Evolutionary conservation across 2,329 filamentous ascomycete species (phyloP), one percentile per base, ranked within the genome.

Genomic region (Aspergillus intermedius): DNA sequence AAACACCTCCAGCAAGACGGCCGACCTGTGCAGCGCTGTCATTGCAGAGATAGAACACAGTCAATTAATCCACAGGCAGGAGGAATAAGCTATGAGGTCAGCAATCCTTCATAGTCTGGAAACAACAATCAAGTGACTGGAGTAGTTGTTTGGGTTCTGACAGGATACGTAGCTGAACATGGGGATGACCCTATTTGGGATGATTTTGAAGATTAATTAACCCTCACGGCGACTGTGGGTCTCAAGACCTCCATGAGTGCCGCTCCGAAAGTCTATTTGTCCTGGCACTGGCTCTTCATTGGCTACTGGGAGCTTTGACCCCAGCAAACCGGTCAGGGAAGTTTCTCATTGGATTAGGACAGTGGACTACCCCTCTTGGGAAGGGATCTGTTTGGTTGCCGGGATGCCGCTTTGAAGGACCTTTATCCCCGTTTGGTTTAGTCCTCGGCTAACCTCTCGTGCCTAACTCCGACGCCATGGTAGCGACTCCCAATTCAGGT

Each of bases 341-440:
- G 21, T 4, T 25, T 40, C 5, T 41, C n/a, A 56, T 54, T 54
- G 54, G 54, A 10, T 30, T 42, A 37, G 34, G 34, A 23, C 44
- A 4, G 23, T 17, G 13, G 45, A 37, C 43, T 37, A 32, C 41
- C 44, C 37, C 17, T 28, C 42, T 49, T 48, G 46, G 37, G 50
- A 47, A 50, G 34, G 53, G 47, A 50, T 54, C 55, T 54, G 50
- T 52, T 54, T 50, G 50, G 49, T 42, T 46, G 44, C 28, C 21
- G 19, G 35, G 19, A 13, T 15, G 34, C 37, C 34, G 17, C n/a
- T 40, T 41, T 44, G 49, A 45, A 54, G 50, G 49, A 53, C 48
- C 49, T 49, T 52, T 45, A 28, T 45, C 52, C 37, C 37, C 8
- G 19, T 19, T 17, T 12, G 37, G 37, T 5, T 40, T 40, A 40